A percentile compares a stretch with the other conserved stretches of the same genome.
These are phyloP conservation scores for Xylaria acuta DNA, from an alignment of 495 filamentous ascomycete genomes.

Conservation along the genomic window DNA sequence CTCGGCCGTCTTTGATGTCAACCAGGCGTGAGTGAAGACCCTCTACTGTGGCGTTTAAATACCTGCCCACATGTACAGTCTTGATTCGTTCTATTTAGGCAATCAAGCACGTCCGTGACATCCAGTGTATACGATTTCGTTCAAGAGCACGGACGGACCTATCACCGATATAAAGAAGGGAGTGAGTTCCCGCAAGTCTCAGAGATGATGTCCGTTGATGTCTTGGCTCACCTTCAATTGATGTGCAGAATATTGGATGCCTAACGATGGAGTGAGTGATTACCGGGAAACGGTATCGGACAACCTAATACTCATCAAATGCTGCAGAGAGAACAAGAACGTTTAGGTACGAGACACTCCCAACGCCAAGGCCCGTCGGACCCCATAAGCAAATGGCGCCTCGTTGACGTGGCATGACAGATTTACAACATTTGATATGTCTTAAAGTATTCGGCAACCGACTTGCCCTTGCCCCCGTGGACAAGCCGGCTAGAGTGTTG, in stretches of 20 bases:
- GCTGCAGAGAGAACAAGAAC: constrained; percentile 25
- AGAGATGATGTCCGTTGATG: neutral
- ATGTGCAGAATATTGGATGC: constrained; percentile 39
- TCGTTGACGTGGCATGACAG: constrained; percentile 29
- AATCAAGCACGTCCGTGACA: constrained; percentile 32
- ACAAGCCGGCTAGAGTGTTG: constrained; percentile 36
- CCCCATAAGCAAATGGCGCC: neutral
- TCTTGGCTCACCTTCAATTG: constrained; percentile 8
- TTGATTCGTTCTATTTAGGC: constrained; percentile 1
- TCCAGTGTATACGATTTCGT: constrained; percentile 40
- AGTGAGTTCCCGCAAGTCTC: constrained; percentile 33
- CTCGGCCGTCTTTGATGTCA: constrained; percentile 29
- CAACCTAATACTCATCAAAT: neutral
- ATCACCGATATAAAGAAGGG: constrained; percentile 46
- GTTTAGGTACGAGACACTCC: constrained; percentile 21
- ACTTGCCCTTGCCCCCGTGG: constrained; percentile 32
- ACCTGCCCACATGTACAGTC: neutral
- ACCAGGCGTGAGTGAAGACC: constrained; percentile 16
- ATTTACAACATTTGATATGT: constrained; percentile 76
- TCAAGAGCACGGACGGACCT: constrained; percentile 44
- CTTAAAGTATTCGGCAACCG: constrained; percentile 85
- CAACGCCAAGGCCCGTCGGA: neutral
- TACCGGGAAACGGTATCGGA: neutral
- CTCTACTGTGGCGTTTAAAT: neutral
- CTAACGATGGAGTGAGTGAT: constrained; percentile 39